Conservation (phyloP, 1,139 yeast genomes). For the Geotrichum candidum region DNA sequence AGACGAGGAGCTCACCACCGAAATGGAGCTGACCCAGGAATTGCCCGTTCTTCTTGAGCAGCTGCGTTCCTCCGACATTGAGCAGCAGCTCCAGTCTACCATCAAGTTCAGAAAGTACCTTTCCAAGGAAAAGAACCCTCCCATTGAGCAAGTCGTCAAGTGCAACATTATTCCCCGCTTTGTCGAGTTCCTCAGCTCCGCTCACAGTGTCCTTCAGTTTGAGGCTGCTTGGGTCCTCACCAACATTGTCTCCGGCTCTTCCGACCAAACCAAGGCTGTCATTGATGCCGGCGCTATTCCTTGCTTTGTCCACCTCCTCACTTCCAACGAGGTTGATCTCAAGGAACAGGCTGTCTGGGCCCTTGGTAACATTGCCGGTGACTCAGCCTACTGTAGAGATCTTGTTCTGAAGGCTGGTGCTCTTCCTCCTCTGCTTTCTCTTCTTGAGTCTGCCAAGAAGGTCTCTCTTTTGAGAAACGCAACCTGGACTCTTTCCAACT, state of each 20-base stretch:
- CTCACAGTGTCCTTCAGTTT: conserved; percentile 80
- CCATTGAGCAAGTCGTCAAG: conserved; percentile 87
- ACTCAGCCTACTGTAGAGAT: conserved; percentile 83
- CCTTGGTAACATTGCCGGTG: conserved; percentile 97
- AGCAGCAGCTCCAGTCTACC: conserved; percentile 81
- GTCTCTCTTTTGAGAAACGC: conserved; percentile 83
- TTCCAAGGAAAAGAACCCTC: conserved; percentile 96
- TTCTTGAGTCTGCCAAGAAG: conserved; percentile 78
- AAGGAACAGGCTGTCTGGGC: conserved; percentile 99
- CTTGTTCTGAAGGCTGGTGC: conserved; percentile 80
- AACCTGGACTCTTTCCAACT: conserved; percentile 94
- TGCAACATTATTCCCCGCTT: conserved; percentile 89
- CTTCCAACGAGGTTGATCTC: conserved; percentile 80
- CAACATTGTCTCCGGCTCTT: conserved; percentile 92
- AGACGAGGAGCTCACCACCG: conserved; percentile 41
- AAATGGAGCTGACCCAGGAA: conserved; percentile 38
- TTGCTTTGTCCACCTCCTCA: conserved; percentile 71
- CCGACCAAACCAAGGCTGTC: conserved; percentile 83
- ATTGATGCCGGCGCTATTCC: conserved; percentile 95
- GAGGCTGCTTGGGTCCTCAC: conserved; percentile 99
- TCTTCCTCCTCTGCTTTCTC: conserved; percentile 75
- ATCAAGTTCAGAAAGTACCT: conserved; percentile 88
- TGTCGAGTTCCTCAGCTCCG: conserved; percentile 76
- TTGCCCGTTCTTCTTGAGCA: conserved; percentile 82
- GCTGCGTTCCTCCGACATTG: conserved; percentile 71